These are phyloP conservation scores for Linum tenue DNA, from an alignment of 345 rosid species.

Conservation along the genomic window DNA sequence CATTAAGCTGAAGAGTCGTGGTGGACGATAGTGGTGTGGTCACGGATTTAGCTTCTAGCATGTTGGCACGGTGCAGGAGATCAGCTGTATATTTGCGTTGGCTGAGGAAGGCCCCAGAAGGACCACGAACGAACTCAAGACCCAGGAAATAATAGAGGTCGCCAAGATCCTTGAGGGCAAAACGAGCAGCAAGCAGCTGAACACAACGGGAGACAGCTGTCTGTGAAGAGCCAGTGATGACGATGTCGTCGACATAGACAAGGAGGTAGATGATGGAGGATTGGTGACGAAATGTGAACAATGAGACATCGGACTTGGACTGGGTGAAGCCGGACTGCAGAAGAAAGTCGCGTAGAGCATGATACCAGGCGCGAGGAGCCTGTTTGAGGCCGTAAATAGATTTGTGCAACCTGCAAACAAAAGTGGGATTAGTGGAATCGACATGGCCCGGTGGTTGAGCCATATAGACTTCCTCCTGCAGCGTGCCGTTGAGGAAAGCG, in stretches of 20 bases:
- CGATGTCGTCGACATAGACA: conserved; percentile 1
- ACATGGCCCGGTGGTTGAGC: neutral
- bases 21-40: neutral
- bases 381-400: neutral
- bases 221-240: neutral
- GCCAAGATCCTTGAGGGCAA: neutral
- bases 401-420: neutral
- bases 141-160: neutral
- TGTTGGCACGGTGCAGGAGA: neutral
- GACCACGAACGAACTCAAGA: neutral
- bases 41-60: neutral
- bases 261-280: neutral
- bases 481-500: neutral
- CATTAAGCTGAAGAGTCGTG: neutral
- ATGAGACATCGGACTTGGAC: neutral
- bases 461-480: neutral
- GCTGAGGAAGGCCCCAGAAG: neutral
- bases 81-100: neutral
- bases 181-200: neutral
- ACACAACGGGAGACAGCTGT: neutral
- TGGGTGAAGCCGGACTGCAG: neutral
- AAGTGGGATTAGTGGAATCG: neutral
- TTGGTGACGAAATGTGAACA: neutral
- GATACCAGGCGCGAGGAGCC: neutral
- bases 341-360: neutral